These are phyloP conservation scores for Annulohypoxylon moriforme DNA, from an alignment of 495 filamentous ascomycete genomes.

Conservation along the genomic window DNA sequence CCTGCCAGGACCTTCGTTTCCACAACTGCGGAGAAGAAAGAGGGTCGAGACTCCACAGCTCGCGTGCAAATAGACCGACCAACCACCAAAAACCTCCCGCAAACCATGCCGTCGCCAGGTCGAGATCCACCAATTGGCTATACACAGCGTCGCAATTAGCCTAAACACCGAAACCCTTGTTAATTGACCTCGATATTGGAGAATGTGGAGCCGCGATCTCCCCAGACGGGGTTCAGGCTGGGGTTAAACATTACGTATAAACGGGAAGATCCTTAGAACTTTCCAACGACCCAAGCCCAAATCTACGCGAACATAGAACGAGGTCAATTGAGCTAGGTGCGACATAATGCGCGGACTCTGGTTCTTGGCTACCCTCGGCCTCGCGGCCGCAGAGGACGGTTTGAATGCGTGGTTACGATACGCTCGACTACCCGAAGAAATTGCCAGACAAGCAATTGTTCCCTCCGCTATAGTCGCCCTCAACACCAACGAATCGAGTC, in stretches of 20 bases:
- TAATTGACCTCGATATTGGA: conserved; percentile 33
- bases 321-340: background rate
- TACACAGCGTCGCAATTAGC: conserved; percentile 29
- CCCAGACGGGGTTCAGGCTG: conserved; percentile 19
- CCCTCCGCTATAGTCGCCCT: conserved; percentile 66
- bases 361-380: conserved; percentile 46
- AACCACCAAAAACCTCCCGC: conserved; percentile 17
- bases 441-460: conserved; percentile 49
- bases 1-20: conserved; percentile 5
- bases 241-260: conserved; percentile 39
- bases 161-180: conserved; percentile 26
- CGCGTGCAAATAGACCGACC: conserved; percentile 31
- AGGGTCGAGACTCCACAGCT: conserved; percentile 17
- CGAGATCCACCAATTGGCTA: conserved; percentile 18
- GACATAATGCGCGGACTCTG: conserved; percentile 49
- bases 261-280: conserved; percentile 24
- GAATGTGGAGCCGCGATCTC: conserved; percentile 11
- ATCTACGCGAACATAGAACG: conserved; percentile 8
- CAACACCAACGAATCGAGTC: conserved; percentile 62
- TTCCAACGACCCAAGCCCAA: background rate
- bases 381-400: conserved; percentile 66
- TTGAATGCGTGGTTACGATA: conserved; percentile 74
- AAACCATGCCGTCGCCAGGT: conserved; percentile 9
- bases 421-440: conserved; percentile 61
- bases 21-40: conserved; percentile 18